Percentiles rank a stretch among this genome's conserved stretches.
phyloP scores from a whole-genome alignment of 2,329 filamentous ascomycete genomes.

The Aureobasidium sp. region DNA sequence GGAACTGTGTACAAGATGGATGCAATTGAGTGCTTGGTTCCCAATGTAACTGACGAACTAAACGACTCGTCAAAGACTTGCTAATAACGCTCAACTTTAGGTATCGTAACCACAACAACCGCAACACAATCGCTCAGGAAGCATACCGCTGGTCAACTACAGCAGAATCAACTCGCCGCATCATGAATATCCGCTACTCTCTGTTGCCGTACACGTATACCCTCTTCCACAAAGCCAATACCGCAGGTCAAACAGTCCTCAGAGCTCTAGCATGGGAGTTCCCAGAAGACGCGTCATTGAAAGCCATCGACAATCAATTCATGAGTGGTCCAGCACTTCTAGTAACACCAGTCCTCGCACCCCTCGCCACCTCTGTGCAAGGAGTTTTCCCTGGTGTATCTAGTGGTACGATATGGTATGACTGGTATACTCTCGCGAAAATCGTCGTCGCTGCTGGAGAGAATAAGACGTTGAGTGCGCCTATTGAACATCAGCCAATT shows the following conservation, averaged over 20 bases:
- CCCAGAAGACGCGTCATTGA: constrained; percentile 29
- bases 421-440: constrained; percentile 30
- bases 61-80: no score
- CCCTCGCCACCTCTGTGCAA: constrained; percentile 28
- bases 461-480: constrained; percentile 31
- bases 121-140: constrained; percentile 32
- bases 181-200: constrained; percentile 32
- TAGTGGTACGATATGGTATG: constrained; percentile 31
- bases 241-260: constrained; percentile 28
- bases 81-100: neutral
- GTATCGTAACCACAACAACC: constrained; percentile 32
- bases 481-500: constrained; percentile 29
- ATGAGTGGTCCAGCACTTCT: constrained; percentile 31
- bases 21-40: constrained; percentile 31
- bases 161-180: constrained; percentile 29
- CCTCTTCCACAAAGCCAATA: constrained; percentile 31
- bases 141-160: constrained; percentile 32
- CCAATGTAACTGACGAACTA: constrained; percentile 21
- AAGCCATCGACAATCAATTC: constrained; percentile 32
- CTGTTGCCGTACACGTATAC: constrained; percentile 33
- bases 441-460: constrained; percentile 27
- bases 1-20: constrained; percentile 29
- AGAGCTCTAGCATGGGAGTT: constrained; percentile 32
- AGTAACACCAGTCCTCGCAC: constrained; percentile 30
- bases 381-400: constrained; percentile 32